Percentiles rank a stretch among this genome's conserved stretches.
Conservation (phyloP, 1,284 basidiomycete genomes). For the Leccinum discolor region DNA sequence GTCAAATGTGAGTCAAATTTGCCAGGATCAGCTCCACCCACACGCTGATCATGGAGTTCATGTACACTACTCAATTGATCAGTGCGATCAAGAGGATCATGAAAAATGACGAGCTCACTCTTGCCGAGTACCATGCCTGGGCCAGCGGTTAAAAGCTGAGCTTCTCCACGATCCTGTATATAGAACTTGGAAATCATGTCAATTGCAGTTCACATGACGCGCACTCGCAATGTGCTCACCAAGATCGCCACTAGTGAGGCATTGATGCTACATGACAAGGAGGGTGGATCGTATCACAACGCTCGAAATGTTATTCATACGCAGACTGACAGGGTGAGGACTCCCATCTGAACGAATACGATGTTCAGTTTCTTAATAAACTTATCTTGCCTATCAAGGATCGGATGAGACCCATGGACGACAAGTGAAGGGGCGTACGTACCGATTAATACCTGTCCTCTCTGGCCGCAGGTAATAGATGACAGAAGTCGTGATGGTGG, state of each 20-base stretch:
- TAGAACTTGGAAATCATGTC: constrained; percentile 10
- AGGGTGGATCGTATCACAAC: neutral
- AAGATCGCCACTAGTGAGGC: constrained; percentile 9
- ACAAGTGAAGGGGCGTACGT: neutral
- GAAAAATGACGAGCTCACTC: constrained; percentile 6
- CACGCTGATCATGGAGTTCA: too few species aligned
- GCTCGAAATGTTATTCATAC: neutral
- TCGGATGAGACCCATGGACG: too few species aligned
- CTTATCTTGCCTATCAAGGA: neutral
- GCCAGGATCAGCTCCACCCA: constrained; percentile 4
- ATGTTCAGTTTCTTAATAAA: constrained; percentile 16
- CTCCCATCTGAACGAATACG: constrained; percentile 27
- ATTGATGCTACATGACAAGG: constrained; percentile 13
- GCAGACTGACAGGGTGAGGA: constrained; percentile 21
- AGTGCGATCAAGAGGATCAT: too few species aligned
- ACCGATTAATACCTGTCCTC: constrained; percentile 18
- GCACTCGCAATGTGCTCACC: constrained; percentile 7
- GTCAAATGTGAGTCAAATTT: neutral
- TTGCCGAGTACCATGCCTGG: constrained; percentile 17
- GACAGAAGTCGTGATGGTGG: constrained; percentile 20
- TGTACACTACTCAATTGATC: neutral
- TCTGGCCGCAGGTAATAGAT: constrained; percentile 16
- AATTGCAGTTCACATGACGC: neutral
- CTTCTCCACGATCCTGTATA: constrained; percentile 2
- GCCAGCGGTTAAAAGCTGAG: constrained; percentile 5